Evolutionary conservation across 2,329 filamentous ascomycete species (phyloP), one percentile per base, ranked within the genome.

Genomic region (Penicillium sp.): DNA sequence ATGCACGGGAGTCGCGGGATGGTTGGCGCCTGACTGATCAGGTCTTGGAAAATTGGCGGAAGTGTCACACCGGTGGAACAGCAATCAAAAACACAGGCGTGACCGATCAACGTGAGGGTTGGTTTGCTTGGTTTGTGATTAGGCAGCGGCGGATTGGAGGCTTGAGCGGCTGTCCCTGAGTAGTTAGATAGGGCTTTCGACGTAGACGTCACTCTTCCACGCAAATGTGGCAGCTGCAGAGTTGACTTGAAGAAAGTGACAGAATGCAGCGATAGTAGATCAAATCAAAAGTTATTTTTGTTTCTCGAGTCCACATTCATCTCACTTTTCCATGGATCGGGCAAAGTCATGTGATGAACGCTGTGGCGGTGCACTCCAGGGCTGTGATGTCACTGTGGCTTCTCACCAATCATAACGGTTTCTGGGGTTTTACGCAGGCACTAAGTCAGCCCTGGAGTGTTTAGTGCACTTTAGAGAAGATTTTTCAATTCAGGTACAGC

Each of bases 81-180:
- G 42, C 24, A 29, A n/a, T 32, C 49, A 34, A 55, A 53, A 62
- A 40, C 39, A 47, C 55, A 36, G 48, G 54, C 56, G 54, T 52
- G 60, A 58, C 47, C 39, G 50, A 51, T 32, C 31, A 52, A 49
- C 36, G 47, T 44, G 43, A 36, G 34, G 42, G 47, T 58, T 11
- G 39, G 38, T 42, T 36, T 34, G 22, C 32, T 38, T 39, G 42
- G 43, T 38, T 16, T 54, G 42, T n/a, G 51, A 51, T 39, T 56
- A 63, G 62, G 62, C 62, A 64, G 51, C 63, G 61, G 60, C 56
- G 57, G 55, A 55, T 52, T 45, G 55, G 52, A 50, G 55, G 39
- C 47, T 47, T 57, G 47, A 59, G 56, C 54, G 52, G 55, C 56
- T 52, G 36, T 47, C 42, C 29, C 40, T 32, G 21, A 21, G 46